Percentiles rank a stretch among this genome's conserved stretches.
Conservation (phyloP, 78 protist species). For the Polysphondylium violaceum region DNA sequence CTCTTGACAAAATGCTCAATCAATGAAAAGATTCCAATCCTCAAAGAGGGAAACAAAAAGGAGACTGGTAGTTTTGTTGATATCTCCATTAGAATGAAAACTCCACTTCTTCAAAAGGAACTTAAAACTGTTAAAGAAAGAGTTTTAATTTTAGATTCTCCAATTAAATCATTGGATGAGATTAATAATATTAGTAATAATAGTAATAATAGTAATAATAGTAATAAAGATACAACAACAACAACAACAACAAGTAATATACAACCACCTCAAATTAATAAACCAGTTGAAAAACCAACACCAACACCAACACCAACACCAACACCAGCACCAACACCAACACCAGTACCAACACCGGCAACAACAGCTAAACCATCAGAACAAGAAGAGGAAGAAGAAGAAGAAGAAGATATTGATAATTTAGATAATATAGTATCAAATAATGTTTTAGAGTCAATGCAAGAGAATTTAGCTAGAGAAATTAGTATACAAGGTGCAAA, state of each 20-base stretch:
- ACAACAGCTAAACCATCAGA: not conserved
- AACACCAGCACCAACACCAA: not conserved
- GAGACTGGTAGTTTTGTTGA: constrained; percentile 53
- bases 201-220: not conserved
- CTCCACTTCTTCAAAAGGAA: constrained; percentile 29
- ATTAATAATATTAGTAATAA: not conserved
- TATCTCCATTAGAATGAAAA: constrained; percentile 28
- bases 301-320: not conserved
- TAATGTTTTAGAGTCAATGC: constrained; percentile 43
- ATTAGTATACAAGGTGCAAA: not conserved
- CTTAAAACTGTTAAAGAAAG: not conserved
- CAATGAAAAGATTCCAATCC: constrained; percentile 30
- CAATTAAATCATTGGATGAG: not conserved
- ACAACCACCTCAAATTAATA: not conserved
- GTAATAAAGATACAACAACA: not conserved
- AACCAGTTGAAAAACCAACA: not conserved
- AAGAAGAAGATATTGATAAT: constrained; percentile 6
- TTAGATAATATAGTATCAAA: constrained; percentile 59
- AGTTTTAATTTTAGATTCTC: constrained; percentile 52
- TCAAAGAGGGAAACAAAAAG: constrained; percentile 58
- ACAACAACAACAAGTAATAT: not conserved
- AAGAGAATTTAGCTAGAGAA: constrained; percentile 12
- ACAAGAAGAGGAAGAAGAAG: constrained; percentile 9
- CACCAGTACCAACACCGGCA: not conserved
- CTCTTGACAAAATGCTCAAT: constrained; percentile 34